A percentile compares a stretch with the other conserved stretches of the same genome.
These are phyloP conservation scores for Chrysanthemum seticuspe DNA, from an alignment of 129 eudicot genomes.

Conservation along the genomic window DNA sequence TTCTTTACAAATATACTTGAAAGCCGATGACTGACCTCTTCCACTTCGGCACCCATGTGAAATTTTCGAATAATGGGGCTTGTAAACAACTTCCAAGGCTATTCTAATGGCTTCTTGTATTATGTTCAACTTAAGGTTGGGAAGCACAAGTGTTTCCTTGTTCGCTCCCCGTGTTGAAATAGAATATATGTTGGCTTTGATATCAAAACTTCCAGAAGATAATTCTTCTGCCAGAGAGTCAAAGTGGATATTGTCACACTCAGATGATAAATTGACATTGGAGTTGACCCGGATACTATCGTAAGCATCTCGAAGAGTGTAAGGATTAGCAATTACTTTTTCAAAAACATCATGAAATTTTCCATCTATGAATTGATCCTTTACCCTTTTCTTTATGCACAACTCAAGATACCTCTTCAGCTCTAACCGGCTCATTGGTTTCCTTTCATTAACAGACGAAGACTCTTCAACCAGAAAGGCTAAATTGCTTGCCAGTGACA, in stretches of 20 bases:
- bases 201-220: slow-evolving; percentile 51
- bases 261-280: slow-evolving; percentile 49
- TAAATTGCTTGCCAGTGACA: slow-evolving; percentile 58
- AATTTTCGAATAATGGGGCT: slow-evolving; percentile 81
- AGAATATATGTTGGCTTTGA: slow-evolving; percentile 50
- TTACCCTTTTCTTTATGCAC: slow-evolving; percentile 80
- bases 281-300: slow-evolving; percentile 64
- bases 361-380: slow-evolving; percentile 68
- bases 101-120: slow-evolving; percentile 96
- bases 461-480: slow-evolving; percentile 69
- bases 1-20: slow-evolving; percentile 74
- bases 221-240: slow-evolving; percentile 66
- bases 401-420: slow-evolving; percentile 64
- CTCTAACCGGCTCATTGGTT: slow-evolving; percentile 46
- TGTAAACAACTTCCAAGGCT: slow-evolving; percentile 86
- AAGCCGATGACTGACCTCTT: slow-evolving; percentile 75
- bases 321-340: slow-evolving; percentile 77
- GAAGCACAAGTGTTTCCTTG: slow-evolving; percentile 75
- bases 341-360: slow-evolving; percentile 60
- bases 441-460: slow-evolving; percentile 36
- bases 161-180: slow-evolving; percentile 53
- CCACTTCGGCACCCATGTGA: slow-evolving; percentile 91
- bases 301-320: slow-evolving; percentile 77
- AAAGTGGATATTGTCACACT: slow-evolving; percentile 53
- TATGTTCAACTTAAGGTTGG: slow-evolving; percentile 61